Conservation (phyloP, 306 rosid species). For the Coriaria nepalensis region DNA sequence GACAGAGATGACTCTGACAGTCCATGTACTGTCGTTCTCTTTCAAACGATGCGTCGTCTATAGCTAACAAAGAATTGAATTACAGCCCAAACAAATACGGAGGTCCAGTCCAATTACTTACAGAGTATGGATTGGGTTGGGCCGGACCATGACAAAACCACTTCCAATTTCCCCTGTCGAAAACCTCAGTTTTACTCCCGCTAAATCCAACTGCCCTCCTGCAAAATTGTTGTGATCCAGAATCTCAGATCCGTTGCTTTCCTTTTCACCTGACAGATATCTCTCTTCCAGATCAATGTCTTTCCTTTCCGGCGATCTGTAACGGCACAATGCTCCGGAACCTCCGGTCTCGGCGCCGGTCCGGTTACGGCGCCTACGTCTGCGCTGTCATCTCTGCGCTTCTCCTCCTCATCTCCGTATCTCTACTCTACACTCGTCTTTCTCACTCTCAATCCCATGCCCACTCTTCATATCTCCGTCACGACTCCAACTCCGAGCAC, state of each 20-base stretch:
- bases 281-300: neutral
- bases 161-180: too few species aligned
- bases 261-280: neutral
- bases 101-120: too few species aligned
- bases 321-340: constrained; percentile 31
- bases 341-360: constrained; percentile 51
- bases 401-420: constrained; percentile 61
- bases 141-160: too few species aligned
- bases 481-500: constrained; percentile 6
- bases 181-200: too few species aligned
- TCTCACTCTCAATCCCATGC: constrained; percentile 33
- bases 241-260: constrained; percentile 1
- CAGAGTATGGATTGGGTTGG: too few species aligned
- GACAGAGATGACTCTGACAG: neutral
- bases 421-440: constrained; percentile 72
- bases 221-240: too few species aligned
- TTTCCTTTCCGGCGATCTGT: neutral
- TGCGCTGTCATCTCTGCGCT: constrained; percentile 56
- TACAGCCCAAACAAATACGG: too few species aligned
- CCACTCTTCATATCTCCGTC: constrained; percentile 6
- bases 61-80: too few species aligned
- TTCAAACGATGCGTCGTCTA: neutral
- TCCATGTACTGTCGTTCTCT: neutral
- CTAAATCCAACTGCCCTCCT: too few species aligned
- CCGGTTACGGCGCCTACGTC: constrained; percentile 48